Base-by-base conservation (phyloP, 2,329 filamentous ascomycete genomes). In the Penicillium sp. region DNA sequence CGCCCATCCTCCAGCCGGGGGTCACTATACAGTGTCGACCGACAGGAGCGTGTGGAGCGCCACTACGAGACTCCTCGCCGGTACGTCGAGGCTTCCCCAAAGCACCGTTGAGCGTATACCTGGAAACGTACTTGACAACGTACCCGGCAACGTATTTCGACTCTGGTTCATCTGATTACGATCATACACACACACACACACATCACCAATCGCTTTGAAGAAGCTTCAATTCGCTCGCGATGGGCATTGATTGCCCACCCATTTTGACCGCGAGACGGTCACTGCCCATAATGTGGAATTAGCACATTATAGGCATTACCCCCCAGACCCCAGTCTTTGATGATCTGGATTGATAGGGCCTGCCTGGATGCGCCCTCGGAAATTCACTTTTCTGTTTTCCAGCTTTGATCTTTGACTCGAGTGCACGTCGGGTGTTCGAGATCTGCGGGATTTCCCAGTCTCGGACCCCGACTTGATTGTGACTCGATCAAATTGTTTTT, bases 1-100 rank as follows among this genome's bases (percentile, higher is more conserved):
- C 68, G 72, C 13, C 71, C 72, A 38, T 71, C 72, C 11, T 65
- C 69, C 25, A 73, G 65, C 65, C 68, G 73, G 23, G 73, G 73
- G 15, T 75, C 73, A 4, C 60, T 75, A 33, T 75, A 75, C 49
- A 65, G 71, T 36, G 58, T 65, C 6, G 73, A 75, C 54, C 64
- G 60, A n/a, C 65, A 66, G 23, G 71, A 72, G 54, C 71, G 72
- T 10, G 61, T 69, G 19, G 72, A 72, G 58, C 72, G 72, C 16
- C 64, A 61, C 27, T 68, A 70, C 40, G 65, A 70, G 53, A 63
- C 67, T 1, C 65, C 67, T 16, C 67, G 70, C 10, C 41, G 41
- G 1, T 53, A 46, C 43, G 62, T 70, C 53, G 66, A 68, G 40
- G 68, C 70, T 3, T 65, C 63, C 19, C 54, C 62, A 31, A 70